Evolutionary conservation across 2,329 filamentous ascomycete species (phyloP).

Genomic region (Blastomyces parvus): DNA sequence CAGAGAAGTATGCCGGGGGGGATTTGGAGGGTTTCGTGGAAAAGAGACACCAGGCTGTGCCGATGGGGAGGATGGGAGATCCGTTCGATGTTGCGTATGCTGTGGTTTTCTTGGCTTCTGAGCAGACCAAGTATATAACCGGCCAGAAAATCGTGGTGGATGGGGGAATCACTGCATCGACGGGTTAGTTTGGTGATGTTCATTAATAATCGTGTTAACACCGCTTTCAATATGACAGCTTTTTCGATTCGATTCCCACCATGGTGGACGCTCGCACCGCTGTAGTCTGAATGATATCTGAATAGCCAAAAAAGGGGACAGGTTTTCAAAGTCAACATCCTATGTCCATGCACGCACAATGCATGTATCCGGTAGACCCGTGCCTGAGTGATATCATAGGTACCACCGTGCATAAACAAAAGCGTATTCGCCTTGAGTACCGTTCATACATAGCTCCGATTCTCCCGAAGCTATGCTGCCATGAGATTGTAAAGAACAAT

Average conservation of each 20-base stretch:
- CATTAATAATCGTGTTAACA: no score
- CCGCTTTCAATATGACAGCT: no score
- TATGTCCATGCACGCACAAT: not conserved
- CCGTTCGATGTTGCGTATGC: conserved; percentile 52
- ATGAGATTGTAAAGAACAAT: not conserved
- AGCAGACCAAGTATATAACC: conserved; percentile 52
- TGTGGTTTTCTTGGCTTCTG: conserved; percentile 48
- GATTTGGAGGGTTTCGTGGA: conserved; percentile 43
- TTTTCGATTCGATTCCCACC: not conserved
- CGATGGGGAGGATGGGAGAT: conserved; percentile 50
- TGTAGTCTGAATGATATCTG: not conserved
- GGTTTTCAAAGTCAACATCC: not conserved
- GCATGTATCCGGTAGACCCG: no score
- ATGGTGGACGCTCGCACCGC: not conserved
- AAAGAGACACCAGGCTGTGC: conserved; percentile 44
- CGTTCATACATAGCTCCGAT: not conserved
- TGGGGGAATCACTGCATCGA: conserved; percentile 26
- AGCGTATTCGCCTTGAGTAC: not conserved
- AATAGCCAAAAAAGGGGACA: not conserved
- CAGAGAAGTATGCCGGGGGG: conserved; percentile 37
- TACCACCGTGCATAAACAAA: not conserved
- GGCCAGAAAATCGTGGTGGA: conserved; percentile 46
- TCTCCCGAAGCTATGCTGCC: not conserved
- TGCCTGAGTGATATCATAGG: not conserved
- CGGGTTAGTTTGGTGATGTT: conserved; percentile 1